Base-by-base conservation (phyloP, 1,139 yeast genomes). In the Zygosaccharomyces sapae region DNA sequence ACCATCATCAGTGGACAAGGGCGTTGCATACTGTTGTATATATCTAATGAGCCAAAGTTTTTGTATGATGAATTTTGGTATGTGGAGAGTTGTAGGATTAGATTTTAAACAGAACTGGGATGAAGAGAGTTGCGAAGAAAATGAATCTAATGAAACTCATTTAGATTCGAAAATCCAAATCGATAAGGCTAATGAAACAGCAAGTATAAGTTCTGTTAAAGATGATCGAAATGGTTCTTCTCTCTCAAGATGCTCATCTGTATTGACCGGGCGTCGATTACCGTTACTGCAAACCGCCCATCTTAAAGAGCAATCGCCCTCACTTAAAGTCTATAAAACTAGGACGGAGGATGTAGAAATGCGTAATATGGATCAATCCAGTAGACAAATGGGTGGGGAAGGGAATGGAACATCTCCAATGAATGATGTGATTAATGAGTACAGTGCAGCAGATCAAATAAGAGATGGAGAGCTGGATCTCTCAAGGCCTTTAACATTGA, bases 1-100 rank as follows among this genome's bases (percentile, higher is more conserved):
- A 0, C 51, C 70, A 1, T 75, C 63, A 1, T 77, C 86, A 50
- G 83, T 86, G 7, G 75, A 78, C 49, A 75, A 77, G 55, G 96
- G 96, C 18, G 86, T 85, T 30, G 95, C 96, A 0, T 88, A 86
- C 67, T 81, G 86, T 20, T 83, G 90, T 62, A 82, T 89, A 42
- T 86, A 81, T 57, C 69, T 83, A 53, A 81, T 87, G 5, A 72
- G 83, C 1, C 89, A 85, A 63, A 75, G 83, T 34, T 66, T 85
- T 31, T 70, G 76, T 55, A 81, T 86, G 63, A 88, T 87, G 72
- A 82, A 85, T 54, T 68, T 84, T 38, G 96, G 96, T 2, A 77
- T 86, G 35, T 83, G 80, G 64, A 72, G 80, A 50, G 66, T 88
- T 48, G 74, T 88, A n/a, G 84, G 80, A 45, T 69, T 79, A 67